Evolutionary conservation across 164 flowering plant genomes (phyloP), one percentile per base, ranked within the genome.

Genomic region (Piper longum): DNA sequence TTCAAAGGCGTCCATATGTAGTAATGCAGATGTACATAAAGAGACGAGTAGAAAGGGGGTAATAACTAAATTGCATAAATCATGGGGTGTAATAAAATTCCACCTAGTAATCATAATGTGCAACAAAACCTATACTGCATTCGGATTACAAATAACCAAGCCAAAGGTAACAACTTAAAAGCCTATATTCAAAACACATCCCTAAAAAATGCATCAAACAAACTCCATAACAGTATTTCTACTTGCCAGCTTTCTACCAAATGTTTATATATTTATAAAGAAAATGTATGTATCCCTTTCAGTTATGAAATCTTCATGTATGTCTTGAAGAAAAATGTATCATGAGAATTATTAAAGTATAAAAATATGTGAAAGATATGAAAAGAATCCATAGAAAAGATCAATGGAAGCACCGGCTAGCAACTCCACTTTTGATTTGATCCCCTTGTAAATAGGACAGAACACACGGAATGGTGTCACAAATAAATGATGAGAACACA

Each of bases 251-350:
- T 48, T 48, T 48, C 52, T 14, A 14, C 14, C 14, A 9, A 5
- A 48, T 9, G 14, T 0, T 48, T 5, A 9, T 48, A 12, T 48
- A 16, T 26, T 5, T 26, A 64, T 2, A 16, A 43, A 14, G 39
- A 8, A 19, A 58, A 16, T 26, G 57, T 19, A 65, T 54, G 43
- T 51, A 42, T 17, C 36, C 56, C 61, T 44, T 18, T 19, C 14
- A 39, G 9, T 75, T 75, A 74, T 72, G 79, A 36, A 67, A 73
- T 60, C 72, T 72, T 78, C 70, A 73, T 73, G 69, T 52, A 16
- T 60, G 72, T 70, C 67, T 67, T 68, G 71, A 72, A 72, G 71
- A 70, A 68, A 75, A 69, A 56, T 26, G 67, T 67, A 77, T 69
- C 60, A 57, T 63, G 54, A 61, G 57, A n/a, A 43, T 16, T 56